A percentile compares a stretch with the other conserved stretches of the same genome.
These are phyloP conservation scores for Geotrichum restrictum DNA, from an alignment of 1,139 yeast species.

Conservation along the genomic window DNA sequence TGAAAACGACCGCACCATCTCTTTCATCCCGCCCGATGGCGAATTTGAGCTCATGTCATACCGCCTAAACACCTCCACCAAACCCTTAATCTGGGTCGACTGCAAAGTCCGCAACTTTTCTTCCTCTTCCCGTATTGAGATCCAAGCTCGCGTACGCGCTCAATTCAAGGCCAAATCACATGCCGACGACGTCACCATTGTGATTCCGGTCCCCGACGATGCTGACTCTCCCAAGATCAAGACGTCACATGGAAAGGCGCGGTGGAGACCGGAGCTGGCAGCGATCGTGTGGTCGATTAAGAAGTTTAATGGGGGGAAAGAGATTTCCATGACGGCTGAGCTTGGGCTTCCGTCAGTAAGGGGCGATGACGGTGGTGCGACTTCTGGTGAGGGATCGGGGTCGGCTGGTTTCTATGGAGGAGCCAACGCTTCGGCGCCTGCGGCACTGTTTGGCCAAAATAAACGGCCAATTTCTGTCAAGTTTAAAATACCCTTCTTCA, in stretches of 20 bases:
- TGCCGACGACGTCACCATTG: constrained; percentile 88
- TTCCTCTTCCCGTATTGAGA: constrained; percentile 79
- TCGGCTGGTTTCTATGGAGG: constrained; percentile 29
- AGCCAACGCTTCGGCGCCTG: constrained; percentile 16
- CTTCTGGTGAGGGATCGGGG: constrained; percentile 14
- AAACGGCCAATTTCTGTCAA: constrained; percentile 89
- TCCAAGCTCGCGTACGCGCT: constrained; percentile 75
- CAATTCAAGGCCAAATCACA: constrained; percentile 87
- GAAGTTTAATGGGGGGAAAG: constrained; percentile 93
- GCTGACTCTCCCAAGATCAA: constrained; percentile 91
- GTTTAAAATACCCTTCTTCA: constrained; percentile 92
- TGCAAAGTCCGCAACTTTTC: constrained; percentile 59
- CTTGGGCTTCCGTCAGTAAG: constrained; percentile 84
- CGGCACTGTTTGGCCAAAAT: constrained; percentile 7
- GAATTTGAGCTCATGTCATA: constrained; percentile 88
- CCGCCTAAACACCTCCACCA: constrained; percentile 78
- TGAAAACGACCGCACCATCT: constrained; percentile 79
- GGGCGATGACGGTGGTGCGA: constrained; percentile 45
- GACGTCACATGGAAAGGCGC: constrained; percentile 78
- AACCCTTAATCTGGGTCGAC: constrained; percentile 87
- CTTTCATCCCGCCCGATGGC: constrained; percentile 92
- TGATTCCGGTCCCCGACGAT: constrained; percentile 93
- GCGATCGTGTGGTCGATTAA: constrained; percentile 86
- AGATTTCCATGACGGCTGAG: constrained; percentile 85
- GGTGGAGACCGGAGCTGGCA: constrained; percentile 86